Base-by-base conservation (phyloP, 768 basidiomycete species). In the Coprinopsis strossmayeri region DNA sequence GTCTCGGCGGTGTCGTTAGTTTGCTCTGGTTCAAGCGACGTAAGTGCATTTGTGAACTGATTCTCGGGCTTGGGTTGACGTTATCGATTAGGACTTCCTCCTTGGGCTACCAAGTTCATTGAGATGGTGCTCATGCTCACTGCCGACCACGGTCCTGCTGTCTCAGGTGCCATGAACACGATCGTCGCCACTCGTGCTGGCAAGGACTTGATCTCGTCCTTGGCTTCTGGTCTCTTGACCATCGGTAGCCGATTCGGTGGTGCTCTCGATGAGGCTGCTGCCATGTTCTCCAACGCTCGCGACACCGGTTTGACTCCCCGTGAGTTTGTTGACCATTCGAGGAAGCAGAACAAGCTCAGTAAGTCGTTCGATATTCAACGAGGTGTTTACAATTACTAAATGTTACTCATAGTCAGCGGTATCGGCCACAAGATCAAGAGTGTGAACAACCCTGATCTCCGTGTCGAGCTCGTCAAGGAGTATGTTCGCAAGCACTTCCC, bases 401-500 rank as follows among this genome's bases (percentile, higher is more conserved):
- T 55, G 25, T 1, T 35, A 7, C 23, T 32, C 41, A 28, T 55
- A 88, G 87, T 97, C 76, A 87, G 84, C 56, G 95, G 95, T 75
- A 99, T 99, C 57, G 95, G 95, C 39, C 95, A 99, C 84, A 98
- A 98, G 81, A 96, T 99, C 78, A 99, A 99, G 83, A 91, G 87
- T 56, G 89, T 92, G 55, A 93, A 91, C 70, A 94, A 94, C 80
- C 91, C 91, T 41, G 91, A 93, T 75, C 76, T 91, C 39, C 88
- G 89, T 63, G 89, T 92, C 53, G 87, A 91, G 70, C 84, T 92
- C 52, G 90, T 91, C 47, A 96, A 97, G 78, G 91, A 94, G 72
- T 99, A 88, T 59, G 95, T 95, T 52, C 72, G 64, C 72, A 92
- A 95, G 72, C 71, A 95, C 77, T 99, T 99, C 90, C 95, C 95